Base-by-base conservation (phyloP, 768 basidiomycete species). In the Mycena capillaripes region DNA sequence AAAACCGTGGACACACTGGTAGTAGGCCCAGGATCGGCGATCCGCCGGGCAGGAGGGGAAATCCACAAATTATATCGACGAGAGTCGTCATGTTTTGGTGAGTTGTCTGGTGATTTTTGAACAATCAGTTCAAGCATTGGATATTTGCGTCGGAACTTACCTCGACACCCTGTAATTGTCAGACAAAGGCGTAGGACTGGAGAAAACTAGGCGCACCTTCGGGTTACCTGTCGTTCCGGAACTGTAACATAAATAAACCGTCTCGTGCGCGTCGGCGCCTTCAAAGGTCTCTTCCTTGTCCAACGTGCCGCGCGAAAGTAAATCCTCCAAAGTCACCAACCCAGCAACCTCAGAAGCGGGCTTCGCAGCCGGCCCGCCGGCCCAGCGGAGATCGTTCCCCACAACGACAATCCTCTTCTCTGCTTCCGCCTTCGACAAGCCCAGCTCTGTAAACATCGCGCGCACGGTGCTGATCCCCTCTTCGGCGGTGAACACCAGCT, bases 191-290 rank as follows among this genome's bases (percentile, higher is more conserved):
- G 8, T 17, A 44, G 19, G 17, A 19, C 16, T 14, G 14, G 1
- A 34, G 21, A 34, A 30, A 25, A 3, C 29, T 30, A 16, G 0
- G 25, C 58, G 23, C 25, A 79, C 91, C 78, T 92, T 92, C 2
- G 92, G 87, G 53, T 86, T 85, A 0, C 91, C 90, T 0, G 89
- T 91, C 2, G 91, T 93, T 12, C 92, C 91, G 21, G 76, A 77
- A 44, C 76, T 78, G 67, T 80, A 81, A 53, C 80, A 81, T 4
- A 81, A 56, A 44, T 75, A 75, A 8, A 73, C 73, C 0, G 78
- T 79, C 66, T 81, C 80, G 53, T 78, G 48, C 11, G 74, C 76
- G 8, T 44, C 68, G 1, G 70, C 38, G 16, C 77, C 78, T 30
- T 79, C 77, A 50, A 81, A 81, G 46, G 44, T 66, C 53, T 79